These are phyloP conservation scores for Eleusine coracana DNA, from an alignment of 176 grass and related monocot genomes.

Conservation along the genomic window DNA sequence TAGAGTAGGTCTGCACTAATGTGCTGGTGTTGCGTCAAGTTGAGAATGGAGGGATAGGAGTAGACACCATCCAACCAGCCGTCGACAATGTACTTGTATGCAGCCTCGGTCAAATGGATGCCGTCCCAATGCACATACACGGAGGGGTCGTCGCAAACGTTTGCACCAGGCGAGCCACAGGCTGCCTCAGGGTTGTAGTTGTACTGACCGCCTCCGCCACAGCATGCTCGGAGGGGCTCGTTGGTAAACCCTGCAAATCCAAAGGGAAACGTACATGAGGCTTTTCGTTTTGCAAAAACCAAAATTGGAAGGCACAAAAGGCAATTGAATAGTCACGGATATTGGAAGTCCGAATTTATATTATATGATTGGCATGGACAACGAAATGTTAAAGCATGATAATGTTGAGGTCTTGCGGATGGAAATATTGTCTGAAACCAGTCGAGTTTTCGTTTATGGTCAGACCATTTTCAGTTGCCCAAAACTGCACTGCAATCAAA, in stretches of 20 bases:
- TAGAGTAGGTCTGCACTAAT: neutral
- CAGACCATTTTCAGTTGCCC: neutral
- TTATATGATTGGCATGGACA: too few species aligned
- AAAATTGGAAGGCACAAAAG: too few species aligned
- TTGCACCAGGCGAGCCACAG: slow-evolving; percentile 45
- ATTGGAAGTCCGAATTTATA: neutral
- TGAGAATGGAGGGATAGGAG: slow-evolving; percentile 54
- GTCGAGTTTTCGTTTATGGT: too few species aligned
- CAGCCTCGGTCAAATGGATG: slow-evolving; percentile 63
- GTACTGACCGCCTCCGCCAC: slow-evolving; percentile 60
- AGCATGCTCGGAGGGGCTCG: slow-evolving; percentile 53
- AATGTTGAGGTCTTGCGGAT: neutral
- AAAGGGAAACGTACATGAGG: neutral
- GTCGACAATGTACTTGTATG: slow-evolving; percentile 49
- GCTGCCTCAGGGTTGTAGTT: slow-evolving; percentile 47
- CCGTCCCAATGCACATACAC: slow-evolving; percentile 57
- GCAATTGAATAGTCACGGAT: neutral
- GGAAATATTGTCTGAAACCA: neutral
- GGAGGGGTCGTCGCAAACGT: slow-evolving; percentile 43
- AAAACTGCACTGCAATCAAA: neutral
- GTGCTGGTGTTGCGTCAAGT: slow-evolving; percentile 11
- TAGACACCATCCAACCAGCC: slow-evolving; percentile 57
- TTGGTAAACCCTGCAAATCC: slow-evolving; percentile 48
- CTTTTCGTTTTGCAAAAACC: neutral
- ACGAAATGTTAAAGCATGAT: too few species aligned